Conservation (phyloP, 805 yeast genomes). For the Nakazawaea molendinolei region DNA sequence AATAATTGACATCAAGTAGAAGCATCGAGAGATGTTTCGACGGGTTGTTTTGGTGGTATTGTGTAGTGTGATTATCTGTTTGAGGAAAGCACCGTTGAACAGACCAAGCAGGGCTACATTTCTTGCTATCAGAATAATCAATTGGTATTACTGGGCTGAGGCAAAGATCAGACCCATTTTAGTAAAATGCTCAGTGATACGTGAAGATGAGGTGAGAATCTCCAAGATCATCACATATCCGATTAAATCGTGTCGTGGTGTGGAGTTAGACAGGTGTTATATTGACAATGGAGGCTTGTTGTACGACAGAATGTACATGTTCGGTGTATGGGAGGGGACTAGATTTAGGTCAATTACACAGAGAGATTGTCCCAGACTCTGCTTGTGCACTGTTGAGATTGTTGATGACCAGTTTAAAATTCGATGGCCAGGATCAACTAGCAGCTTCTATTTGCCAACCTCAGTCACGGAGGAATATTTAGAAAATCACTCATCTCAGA, state of each 20-base stretch:
- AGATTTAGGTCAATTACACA: constrained; percentile 17
- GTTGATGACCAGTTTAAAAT: constrained; percentile 13
- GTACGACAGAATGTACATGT: constrained; percentile 23
- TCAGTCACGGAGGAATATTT: constrained; percentile 12
- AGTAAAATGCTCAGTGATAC: neutral
- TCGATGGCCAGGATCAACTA: constrained; percentile 9
- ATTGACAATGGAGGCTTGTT: constrained; percentile 19
- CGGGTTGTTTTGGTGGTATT: neutral
- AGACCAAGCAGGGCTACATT: constrained; percentile 7
- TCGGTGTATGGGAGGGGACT: constrained; percentile 15
- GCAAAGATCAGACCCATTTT: neutral
- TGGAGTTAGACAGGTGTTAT: constrained; percentile 16
- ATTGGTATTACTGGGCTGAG: neutral
- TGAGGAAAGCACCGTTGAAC: neutral
- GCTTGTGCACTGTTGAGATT: constrained; percentile 12
- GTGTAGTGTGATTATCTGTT: neutral
- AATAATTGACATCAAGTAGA: neutral
- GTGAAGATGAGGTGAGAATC: neutral
- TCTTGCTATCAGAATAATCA: constrained; percentile 1
- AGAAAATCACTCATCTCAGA: neutral
- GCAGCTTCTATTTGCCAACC: constrained; percentile 15
- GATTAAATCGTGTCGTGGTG: constrained; percentile 20
- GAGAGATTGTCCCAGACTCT: constrained; percentile 17
- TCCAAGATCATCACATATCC: constrained; percentile 17
- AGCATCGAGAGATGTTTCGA: neutral